Base-by-base conservation (phyloP, 331 rosid species). In the Acacia concinna region DNA sequence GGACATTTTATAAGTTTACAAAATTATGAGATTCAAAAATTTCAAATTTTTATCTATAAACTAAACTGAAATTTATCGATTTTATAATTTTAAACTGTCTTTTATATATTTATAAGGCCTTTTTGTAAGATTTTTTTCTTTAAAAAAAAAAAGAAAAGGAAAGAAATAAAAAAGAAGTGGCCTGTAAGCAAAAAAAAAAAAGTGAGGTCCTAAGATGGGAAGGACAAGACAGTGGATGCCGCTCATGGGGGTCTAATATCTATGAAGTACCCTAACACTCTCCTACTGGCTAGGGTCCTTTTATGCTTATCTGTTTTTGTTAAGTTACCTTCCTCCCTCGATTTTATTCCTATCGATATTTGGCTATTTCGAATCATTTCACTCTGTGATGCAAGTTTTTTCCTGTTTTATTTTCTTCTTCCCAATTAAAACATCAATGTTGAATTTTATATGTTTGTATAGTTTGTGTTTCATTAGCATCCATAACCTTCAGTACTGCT, bases 181-280 rank as follows among this genome's bases (percentile, higher is more conserved):
- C 67, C 67, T 1, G n/a, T 7, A 28, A 30, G 38, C 23, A 15
- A 31, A 63, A 25, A 60, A 15, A 31, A 63, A 25, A 60, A 13
- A 30, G 67, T 14, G 38, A 5, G 43, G 60, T 69, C 75, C 71
- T 60, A 75, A 51, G 78, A 76, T 46, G 71, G 54, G n/a, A 21
- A 11, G 12, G 73, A 40, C 21, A 68, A 40, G 54, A 41, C 21
- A 13, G 35, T 11, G 73, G 25, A 72, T 64, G 75, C 57, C 51
- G 32, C 80, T 78, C 94, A 83, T 85, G 92, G 85, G 92, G 89
- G 84, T 83, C 89, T 38, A 38, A 8, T 8, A 38, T 38, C 41
- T 89, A 89, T 80, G 80, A 89, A 87, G 92, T 34, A 7, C 8
- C 66, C 83, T 81, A 38, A 2, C 2, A 40, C 34, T 73, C 32